Conservation (phyloP, 208 protist genomes). For the Naegleria gruberi region DNA sequence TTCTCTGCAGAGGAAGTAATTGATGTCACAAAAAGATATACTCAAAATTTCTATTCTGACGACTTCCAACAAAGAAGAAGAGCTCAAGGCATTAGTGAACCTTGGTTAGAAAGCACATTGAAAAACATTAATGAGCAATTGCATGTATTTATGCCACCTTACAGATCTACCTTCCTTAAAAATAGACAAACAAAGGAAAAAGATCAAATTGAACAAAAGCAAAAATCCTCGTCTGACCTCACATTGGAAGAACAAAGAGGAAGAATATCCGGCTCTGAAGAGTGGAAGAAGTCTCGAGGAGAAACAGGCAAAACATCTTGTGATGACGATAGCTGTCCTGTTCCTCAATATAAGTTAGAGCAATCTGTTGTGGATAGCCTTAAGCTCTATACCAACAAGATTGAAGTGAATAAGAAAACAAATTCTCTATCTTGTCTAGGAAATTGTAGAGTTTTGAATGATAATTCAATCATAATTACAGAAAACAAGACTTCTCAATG, state of each 20-base stretch:
- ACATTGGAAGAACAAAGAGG: not conserved
- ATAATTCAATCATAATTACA: not conserved
- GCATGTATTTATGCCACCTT: not conserved
- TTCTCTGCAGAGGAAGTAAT: slow-evolving; percentile 9
- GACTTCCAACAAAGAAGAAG: not conserved
- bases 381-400: not conserved
- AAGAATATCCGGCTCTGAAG: not conserved
- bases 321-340: not conserved
- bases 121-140: not conserved
- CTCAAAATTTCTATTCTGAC: slow-evolving; percentile 3
- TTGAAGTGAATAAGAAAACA: not conserved
- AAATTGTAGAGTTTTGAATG: not conserved
- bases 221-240: not conserved
- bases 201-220: not conserved
- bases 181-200: not conserved
- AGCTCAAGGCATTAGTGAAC: not conserved
- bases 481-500: not conserved
- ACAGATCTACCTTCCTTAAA: not conserved
- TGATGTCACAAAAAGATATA: slow-evolving; percentile 41
- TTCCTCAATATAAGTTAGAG: not conserved
- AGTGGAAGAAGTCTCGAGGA: slow-evolving; percentile 9
- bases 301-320: not conserved
- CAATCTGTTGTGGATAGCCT: not conserved
- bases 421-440: not conserved
- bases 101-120: not conserved